These are phyloP conservation scores for Curvularia sp. DNA, from an alignment of 2,329 filamentous ascomycete genomes.

Conservation along the genomic window DNA sequence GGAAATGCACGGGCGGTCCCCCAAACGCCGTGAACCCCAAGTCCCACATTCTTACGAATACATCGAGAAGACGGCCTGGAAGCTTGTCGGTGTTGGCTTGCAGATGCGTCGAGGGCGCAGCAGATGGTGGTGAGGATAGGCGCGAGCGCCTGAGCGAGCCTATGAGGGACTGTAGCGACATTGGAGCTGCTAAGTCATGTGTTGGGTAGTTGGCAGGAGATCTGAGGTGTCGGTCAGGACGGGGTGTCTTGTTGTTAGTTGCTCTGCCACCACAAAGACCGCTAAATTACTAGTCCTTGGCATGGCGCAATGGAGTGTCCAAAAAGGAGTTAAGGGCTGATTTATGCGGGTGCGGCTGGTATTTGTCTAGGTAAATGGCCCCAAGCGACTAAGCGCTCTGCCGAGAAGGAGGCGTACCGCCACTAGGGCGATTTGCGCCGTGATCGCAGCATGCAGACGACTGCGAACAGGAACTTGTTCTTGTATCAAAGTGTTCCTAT, in stretches of 20 bases:
- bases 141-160: conserved; percentile 32
- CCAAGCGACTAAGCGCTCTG: too few species aligned
- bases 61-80: conserved; percentile 35
- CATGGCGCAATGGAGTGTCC: too few species aligned
- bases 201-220: background rate
- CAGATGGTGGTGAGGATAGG: conserved; percentile 7
- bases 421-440: background rate
- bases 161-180: conserved; percentile 34
- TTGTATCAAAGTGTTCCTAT: background rate
- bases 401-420: background rate
- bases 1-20: conserved; percentile 73
- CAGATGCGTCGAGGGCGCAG: conserved; percentile 8
- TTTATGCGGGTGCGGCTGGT: too few species aligned
- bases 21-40: conserved; percentile 72
- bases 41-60: conserved; percentile 58
- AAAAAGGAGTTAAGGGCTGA: too few species aligned
- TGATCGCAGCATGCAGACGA: background rate
- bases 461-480: background rate
- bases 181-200: background rate
- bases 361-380: too few species aligned
- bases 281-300: too few species aligned
- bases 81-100: conserved; percentile 33
- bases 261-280: too few species aligned
- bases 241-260: too few species aligned
- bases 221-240: background rate